Conservation (phyloP, 352 stramenopile species). For the Blastocystis sp. region DNA sequence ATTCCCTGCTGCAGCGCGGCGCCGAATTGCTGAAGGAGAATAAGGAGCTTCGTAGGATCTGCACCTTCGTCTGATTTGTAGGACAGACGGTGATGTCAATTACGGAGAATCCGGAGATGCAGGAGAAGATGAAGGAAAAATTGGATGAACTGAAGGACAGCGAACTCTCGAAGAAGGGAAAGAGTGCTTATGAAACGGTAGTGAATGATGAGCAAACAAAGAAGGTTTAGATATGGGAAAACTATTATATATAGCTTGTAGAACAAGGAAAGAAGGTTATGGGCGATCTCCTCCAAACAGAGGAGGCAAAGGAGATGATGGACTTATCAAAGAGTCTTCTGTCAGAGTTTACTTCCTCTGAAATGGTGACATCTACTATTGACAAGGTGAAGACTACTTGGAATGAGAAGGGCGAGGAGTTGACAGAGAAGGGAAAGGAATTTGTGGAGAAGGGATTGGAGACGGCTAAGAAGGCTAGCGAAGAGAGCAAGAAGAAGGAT, state of each 20-base stretch:
- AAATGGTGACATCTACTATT: conserved; percentile 27
- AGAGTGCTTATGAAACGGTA: conserved; percentile 8
- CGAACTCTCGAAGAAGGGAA: conserved; percentile 53
- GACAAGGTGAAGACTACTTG: conserved; percentile 58
- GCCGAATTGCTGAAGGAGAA: conserved; percentile 48
- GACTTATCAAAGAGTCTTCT: conserved; percentile 59
- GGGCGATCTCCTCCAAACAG: conserved; percentile 39
- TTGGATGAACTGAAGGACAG: conserved; percentile 51
- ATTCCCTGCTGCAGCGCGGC: conserved; percentile 36
- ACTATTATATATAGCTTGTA: conserved; percentile 7
- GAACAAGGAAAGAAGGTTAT: conserved; percentile 63
- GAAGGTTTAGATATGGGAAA: conserved; percentile 18
- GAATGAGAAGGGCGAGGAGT: conserved; percentile 59
- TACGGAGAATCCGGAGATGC: conserved; percentile 40
- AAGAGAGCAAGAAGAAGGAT: conserved; percentile 44
- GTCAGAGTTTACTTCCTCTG: conserved; percentile 49
- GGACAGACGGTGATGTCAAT: conserved; percentile 39
- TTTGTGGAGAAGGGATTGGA: conserved; percentile 51
- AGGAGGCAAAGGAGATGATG: conserved; percentile 60
- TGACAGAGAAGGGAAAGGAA: conserved; percentile 55
- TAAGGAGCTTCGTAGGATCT: conserved; percentile 17
- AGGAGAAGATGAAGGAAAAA: conserved; percentile 44
- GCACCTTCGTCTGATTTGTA: neutral
- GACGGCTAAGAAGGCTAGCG: neutral
- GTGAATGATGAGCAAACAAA: conserved; percentile 54